Conservation (phyloP, 495 filamentous ascomycete genomes). For the Penicillium taxi region DNA sequence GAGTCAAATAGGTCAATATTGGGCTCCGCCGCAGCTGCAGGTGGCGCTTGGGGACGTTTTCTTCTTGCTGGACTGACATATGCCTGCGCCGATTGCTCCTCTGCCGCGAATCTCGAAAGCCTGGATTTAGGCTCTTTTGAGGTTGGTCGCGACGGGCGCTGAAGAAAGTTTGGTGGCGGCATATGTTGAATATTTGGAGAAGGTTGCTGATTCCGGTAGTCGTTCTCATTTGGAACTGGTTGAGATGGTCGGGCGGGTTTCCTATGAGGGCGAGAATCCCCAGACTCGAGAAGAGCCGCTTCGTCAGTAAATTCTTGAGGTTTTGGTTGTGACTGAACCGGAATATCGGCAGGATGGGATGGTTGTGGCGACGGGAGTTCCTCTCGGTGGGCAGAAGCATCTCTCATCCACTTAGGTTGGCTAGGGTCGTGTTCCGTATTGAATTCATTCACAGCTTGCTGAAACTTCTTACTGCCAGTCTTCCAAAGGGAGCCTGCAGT, state of each 20-base stretch:
- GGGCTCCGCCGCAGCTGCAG: slow-evolving; percentile 33
- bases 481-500: slow-evolving; percentile 95
- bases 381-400: slow-evolving; percentile 41
- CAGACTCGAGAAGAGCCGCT: slow-evolving; percentile 77
- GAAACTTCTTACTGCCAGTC: slow-evolving; percentile 85
- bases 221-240: slow-evolving; percentile 15
- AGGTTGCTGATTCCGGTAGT: slow-evolving; percentile 40
- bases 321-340: slow-evolving; percentile 18
- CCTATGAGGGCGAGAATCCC: slow-evolving; percentile 33
- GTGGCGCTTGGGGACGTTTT: slow-evolving; percentile 51
- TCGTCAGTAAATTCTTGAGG: slow-evolving; percentile 64
- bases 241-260: slow-evolving; percentile 28
- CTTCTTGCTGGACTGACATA: slow-evolving; percentile 87
- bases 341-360: slow-evolving; percentile 10
- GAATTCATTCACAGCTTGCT: slow-evolving; percentile 86
- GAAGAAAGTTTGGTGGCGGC: slow-evolving; percentile 28
- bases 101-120: slow-evolving; percentile 60
- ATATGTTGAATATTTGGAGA: slow-evolving; percentile 21
- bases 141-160: slow-evolving; percentile 35
- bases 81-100: slow-evolving; percentile 74
- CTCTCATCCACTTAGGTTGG: slow-evolving; percentile 94
- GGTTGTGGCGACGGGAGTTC: slow-evolving; percentile 15
- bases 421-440: slow-evolving; percentile 71
- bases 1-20: slow-evolving; percentile 53
- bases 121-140: slow-evolving; percentile 48